Conservation (phyloP, 2,329 filamentous ascomycete genomes). For the Purpureocillium lavendulum region DNA sequence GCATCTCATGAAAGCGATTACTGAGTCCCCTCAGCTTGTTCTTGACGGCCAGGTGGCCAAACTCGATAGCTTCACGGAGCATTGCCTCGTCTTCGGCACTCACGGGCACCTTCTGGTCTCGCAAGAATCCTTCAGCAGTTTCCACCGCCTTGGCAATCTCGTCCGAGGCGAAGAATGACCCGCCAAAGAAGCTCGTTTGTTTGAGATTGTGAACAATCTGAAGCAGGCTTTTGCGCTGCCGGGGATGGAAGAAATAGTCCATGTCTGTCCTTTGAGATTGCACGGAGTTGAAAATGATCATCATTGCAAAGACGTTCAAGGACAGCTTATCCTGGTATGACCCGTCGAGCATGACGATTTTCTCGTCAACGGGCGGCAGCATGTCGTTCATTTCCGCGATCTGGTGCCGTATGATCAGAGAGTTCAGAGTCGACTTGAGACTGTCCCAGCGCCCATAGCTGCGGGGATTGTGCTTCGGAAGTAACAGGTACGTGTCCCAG, state of each 20-base stretch:
- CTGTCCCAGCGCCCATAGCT: conserved; percentile 52
- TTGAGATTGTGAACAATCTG: conserved; percentile 70
- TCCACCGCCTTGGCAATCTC: conserved; percentile 59
- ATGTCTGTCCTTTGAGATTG: conserved; percentile 76
- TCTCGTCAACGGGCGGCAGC: conserved; percentile 66
- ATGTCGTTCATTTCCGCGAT: conserved; percentile 60
- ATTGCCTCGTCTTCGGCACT: conserved; percentile 50
- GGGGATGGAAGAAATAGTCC: conserved; percentile 83
- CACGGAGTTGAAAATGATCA: conserved; percentile 77
- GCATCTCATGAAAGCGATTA: conserved; percentile 67
- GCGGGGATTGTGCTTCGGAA: conserved; percentile 40
- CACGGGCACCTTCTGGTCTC: conserved; percentile 51
- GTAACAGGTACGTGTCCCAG: conserved; percentile 67
- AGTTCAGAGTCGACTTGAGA: conserved; percentile 62
- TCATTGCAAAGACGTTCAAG: conserved; percentile 76
- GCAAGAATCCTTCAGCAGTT: conserved; percentile 59
- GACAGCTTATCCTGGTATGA: conserved; percentile 79
- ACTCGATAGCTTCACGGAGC: conserved; percentile 55
- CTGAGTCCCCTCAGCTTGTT: conserved; percentile 60
- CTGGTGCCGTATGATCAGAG: conserved; percentile 73
- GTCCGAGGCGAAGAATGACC: conserved; percentile 60
- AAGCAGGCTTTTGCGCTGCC: conserved; percentile 58
- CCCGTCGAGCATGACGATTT: conserved; percentile 65
- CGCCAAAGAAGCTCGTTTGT: conserved; percentile 78
- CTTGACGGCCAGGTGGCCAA: conserved; percentile 49